Percentiles rank a stretch among this genome's conserved stretches.
Evolutionary conservation across 768 basidiomycete species (phyloP).

Genomic region (Hygrocybe coccinea): DNA sequence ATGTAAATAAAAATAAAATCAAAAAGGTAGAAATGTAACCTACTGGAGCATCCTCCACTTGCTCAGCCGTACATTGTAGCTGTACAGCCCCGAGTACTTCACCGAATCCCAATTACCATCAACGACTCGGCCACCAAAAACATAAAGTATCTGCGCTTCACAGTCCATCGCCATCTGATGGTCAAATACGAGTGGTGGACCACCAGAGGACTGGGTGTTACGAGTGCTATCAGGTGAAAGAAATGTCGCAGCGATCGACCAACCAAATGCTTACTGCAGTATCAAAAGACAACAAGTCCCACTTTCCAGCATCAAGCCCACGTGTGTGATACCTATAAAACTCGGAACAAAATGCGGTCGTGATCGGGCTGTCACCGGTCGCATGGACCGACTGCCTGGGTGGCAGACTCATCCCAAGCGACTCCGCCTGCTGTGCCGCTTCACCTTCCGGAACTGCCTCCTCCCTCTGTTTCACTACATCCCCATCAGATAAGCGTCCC

Average conservation of each 20-base stretch:
- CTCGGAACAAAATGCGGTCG: constrained; percentile 51
- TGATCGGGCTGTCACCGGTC: constrained; percentile 3
- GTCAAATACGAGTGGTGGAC: constrained; percentile 71
- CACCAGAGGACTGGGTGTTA: constrained; percentile 49
- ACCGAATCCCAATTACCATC: constrained; percentile 56
- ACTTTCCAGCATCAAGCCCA: constrained; percentile 57
- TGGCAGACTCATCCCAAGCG: neutral
- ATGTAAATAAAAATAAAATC: neutral
- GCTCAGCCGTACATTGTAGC: constrained; percentile 59
- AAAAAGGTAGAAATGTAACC: constrained; percentile 22
- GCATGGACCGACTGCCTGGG: neutral
- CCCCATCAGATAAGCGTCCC: constrained; percentile 61
- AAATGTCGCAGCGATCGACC: neutral
- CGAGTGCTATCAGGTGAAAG: neutral
- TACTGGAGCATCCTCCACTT: constrained; percentile 70
- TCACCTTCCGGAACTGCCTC: neutral
- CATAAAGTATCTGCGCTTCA: constrained; percentile 65
- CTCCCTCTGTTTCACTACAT: constrained; percentile 31
- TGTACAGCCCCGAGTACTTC: constrained; percentile 69
- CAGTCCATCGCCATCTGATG: constrained; percentile 79
- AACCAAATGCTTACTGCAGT: constrained; percentile 47
- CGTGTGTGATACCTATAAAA: constrained; percentile 73
- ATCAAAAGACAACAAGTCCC: constrained; percentile 67
- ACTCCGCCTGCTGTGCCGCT: neutral
- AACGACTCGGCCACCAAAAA: constrained; percentile 70